Evolutionary conservation across 2,329 filamentous ascomycete species (phyloP).

Genomic region (Aspergillus transmontanensis): DNA sequence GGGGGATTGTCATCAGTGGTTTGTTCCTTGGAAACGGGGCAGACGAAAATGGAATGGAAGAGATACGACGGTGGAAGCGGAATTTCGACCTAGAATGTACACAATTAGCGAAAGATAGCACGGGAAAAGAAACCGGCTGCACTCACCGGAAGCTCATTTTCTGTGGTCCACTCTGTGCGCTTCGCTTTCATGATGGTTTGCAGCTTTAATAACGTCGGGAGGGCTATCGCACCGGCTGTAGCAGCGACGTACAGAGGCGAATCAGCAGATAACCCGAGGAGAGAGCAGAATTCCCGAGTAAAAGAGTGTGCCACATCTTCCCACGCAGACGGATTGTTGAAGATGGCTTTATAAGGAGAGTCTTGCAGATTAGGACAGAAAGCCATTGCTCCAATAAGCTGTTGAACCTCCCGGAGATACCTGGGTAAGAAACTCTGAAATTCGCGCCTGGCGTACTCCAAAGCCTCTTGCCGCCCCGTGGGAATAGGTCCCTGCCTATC

Average conservation of each 20-base stretch:
- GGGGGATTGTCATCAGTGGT: slow-evolving; percentile 90
- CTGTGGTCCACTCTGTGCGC: slow-evolving; percentile 91
- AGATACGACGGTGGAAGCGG: slow-evolving; percentile 65
- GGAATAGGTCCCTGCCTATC: slow-evolving; percentile 50
- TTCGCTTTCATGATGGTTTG: slow-evolving; percentile 85
- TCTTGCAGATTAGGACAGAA: slow-evolving; percentile 72
- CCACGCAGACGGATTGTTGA: slow-evolving; percentile 75
- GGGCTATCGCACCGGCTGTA: slow-evolving; percentile 87
- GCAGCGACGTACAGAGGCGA: slow-evolving; percentile 91
- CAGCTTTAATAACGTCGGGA: slow-evolving; percentile 86
- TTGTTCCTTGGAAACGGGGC: slow-evolving; percentile 95
- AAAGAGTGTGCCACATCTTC: slow-evolving; percentile 84
- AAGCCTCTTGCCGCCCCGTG: slow-evolving; percentile 54
- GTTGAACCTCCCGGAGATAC: slow-evolving; percentile 77
- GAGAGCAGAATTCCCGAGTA: slow-evolving; percentile 89
- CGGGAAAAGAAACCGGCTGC: background rate
- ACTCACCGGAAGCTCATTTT: slow-evolving; percentile 83
- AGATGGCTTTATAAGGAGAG: slow-evolving; percentile 79
- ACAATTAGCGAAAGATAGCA: slow-evolving; percentile 27
- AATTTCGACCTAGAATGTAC: slow-evolving; percentile 58
- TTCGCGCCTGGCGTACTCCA: slow-evolving; percentile 73
- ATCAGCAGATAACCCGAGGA: slow-evolving; percentile 85
- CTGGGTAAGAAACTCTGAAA: slow-evolving; percentile 75
- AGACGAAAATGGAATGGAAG: slow-evolving; percentile 97
- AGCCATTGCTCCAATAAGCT: slow-evolving; percentile 78